Evolutionary conservation across 306 rosid species (phyloP).

Genomic region (Urtica urens): DNA sequence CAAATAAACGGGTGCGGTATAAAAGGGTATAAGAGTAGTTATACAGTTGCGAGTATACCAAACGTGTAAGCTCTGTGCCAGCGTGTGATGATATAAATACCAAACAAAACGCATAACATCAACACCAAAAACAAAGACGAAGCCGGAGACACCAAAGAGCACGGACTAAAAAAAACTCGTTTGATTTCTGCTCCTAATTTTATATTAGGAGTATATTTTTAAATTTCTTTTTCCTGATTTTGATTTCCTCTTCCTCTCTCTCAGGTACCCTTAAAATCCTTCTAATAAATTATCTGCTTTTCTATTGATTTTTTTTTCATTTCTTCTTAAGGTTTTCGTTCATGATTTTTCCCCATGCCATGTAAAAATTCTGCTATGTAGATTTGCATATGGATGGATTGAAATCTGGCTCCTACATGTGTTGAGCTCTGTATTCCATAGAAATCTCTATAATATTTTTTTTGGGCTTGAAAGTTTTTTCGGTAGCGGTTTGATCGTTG

Average conservation of each 20-base stretch:
- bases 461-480: background rate
- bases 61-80: conserved; percentile 8
- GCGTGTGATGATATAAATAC: conserved; percentile 1
- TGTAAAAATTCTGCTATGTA: background rate
- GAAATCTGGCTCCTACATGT: background rate
- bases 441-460: background rate
- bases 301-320: too few species aligned
- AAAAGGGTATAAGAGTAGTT: too few species aligned
- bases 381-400: background rate
- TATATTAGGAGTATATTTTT: conserved; percentile 31
- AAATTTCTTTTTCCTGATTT: conserved; percentile 14
- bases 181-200: conserved; percentile 9
- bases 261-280: background rate
- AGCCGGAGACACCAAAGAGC: background rate
- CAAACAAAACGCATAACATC: conserved; percentile 5
- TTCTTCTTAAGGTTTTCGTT: background rate
- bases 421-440: background rate
- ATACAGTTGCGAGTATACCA: conserved; percentile 11
- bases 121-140: background rate
- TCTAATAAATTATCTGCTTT: too few species aligned
- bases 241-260: background rate
- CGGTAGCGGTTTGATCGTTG: background rate
- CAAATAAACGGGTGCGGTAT: too few species aligned
- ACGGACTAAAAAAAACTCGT: conserved; percentile 7
- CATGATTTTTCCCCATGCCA: background rate